Base-by-base conservation (phyloP, 345 rosid genomes). In the Eucalyptus shirleyi region DNA sequence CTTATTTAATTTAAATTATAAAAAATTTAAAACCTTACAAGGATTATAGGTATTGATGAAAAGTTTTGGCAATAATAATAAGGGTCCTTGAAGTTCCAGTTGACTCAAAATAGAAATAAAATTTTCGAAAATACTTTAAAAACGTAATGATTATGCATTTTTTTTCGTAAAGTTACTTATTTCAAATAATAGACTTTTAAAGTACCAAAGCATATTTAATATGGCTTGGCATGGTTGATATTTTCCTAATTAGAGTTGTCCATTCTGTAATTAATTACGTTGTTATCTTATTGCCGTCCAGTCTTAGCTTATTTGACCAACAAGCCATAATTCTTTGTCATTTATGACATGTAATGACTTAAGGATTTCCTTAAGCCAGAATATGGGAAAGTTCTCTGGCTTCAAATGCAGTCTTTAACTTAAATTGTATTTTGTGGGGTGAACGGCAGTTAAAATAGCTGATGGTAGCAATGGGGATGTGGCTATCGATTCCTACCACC, bases 381-480 rank as follows among this genome's bases (percentile, higher is more conserved):
- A 53, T 53, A 1, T 53, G 11, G 59, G 59, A 53, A 53, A 53
- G 24, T 53, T 53, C 59, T 53, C 11, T 53, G 59, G 59, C 59
- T 53, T 53, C 59, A 53, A 53, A 53, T 53, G 59, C 59, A 53
- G 59, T 53, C 59, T 53, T 53, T 21, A 21, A 53, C 59, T 53
- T 53, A 53, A 53, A 53, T 53, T 53, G 59, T 10, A 23, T 19
- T 32, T 49, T 11, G n/a, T 14, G 53, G 34, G 18, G 34, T 47
- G 26, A 88, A 26, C 88, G 24, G n/a, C 90, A 93, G 93, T 50
- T 17, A 96, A 88, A 87, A 95, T 94, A 87, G 34, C 42, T 4
- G 97, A 95, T 86, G 45, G 90, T 13, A 90, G 93, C 77, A 95
- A 83, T 32, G 98, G 97, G 87, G 93, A 95, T 80, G 92, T 92